A percentile compares a stretch with the other conserved stretches of the same genome.
Evolutionary conservation across 2,329 filamentous ascomycete genomes (phyloP).

Genomic region (Fusarium longipes): DNA sequence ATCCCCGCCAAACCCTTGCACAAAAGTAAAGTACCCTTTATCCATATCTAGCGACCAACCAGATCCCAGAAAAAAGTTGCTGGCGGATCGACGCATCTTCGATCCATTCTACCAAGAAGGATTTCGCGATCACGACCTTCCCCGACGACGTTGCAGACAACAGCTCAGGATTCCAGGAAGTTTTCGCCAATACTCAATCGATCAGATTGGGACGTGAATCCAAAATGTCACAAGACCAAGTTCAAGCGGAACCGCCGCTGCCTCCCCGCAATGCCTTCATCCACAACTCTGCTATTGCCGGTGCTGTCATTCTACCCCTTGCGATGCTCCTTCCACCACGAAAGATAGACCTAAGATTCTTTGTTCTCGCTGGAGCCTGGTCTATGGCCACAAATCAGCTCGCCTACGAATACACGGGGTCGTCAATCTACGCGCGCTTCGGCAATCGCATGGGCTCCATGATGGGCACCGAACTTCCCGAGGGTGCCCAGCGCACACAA

Average conservation of each 20-base stretch:
- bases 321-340: slow-evolving; percentile 64
- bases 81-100: slow-evolving; percentile 22
- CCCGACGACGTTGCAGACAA: neutral
- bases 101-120: slow-evolving; percentile 8
- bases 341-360: slow-evolving; percentile 62
- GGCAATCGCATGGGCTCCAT: slow-evolving; percentile 57
- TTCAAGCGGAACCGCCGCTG: slow-evolving; percentile 43
- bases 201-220: neutral
- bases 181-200: neutral
- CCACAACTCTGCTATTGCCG: slow-evolving; percentile 61
- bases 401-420: slow-evolving; percentile 66
- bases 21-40: neutral
- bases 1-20: neutral
- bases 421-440: slow-evolving; percentile 62
- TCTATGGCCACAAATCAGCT: slow-evolving; percentile 67
- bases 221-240: slow-evolving; percentile 47
- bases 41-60: slow-evolving; percentile 5
- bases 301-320: slow-evolving; percentile 60
- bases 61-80: slow-evolving; percentile 29
- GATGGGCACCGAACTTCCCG: slow-evolving; percentile 66
- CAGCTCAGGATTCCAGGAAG: neutral
- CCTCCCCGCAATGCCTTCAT: slow-evolving; percentile 53
- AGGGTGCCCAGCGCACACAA: slow-evolving; percentile 63
- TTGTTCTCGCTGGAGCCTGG: slow-evolving; percentile 61
- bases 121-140: slow-evolving; percentile 15